Evolutionary conservation across 1,284 basidiomycete species (phyloP).

Genomic region (Lentinula novae-zelandiae): DNA sequence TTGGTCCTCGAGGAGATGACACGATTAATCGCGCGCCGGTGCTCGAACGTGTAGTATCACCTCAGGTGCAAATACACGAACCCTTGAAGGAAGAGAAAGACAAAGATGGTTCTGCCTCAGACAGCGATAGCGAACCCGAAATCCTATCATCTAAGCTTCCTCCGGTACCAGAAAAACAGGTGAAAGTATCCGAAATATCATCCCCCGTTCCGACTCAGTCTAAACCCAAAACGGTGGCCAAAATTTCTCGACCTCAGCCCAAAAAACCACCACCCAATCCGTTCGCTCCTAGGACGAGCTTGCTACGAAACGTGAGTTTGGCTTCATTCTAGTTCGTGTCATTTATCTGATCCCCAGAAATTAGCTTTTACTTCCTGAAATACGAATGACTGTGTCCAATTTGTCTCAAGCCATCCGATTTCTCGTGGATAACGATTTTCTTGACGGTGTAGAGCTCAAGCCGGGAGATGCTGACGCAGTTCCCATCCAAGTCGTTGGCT

Average conservation of each 20-base stretch:
- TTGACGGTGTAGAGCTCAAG: slow-evolving; percentile 77
- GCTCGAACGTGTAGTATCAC: background rate
- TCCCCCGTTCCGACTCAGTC: background rate
- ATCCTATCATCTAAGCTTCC: slow-evolving; percentile 55
- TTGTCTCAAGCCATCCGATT: slow-evolving; percentile 93
- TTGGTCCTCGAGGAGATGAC: background rate
- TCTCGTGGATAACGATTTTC: slow-evolving; percentile 88
- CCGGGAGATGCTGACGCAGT: slow-evolving; percentile 76
- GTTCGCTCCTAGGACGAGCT: slow-evolving; percentile 62
- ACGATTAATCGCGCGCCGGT: background rate
- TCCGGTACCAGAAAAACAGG: slow-evolving; percentile 8
- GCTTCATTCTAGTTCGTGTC: slow-evolving; percentile 7
- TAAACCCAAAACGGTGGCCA: slow-evolving; percentile 17
- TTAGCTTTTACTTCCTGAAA: slow-evolving; percentile 85
- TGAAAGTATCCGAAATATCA: background rate
- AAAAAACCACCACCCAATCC: slow-evolving; percentile 57
- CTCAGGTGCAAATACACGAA: background rate
- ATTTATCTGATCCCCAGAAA: background rate
- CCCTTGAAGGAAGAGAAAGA: slow-evolving; percentile 10
- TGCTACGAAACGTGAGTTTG: slow-evolving; percentile 69
- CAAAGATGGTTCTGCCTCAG: slow-evolving; percentile 26
- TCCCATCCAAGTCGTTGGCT: slow-evolving; percentile 56
- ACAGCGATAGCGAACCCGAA: slow-evolving; percentile 52
- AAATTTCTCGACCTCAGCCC: slow-evolving; percentile 42
- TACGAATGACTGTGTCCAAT: slow-evolving; percentile 87